A percentile compares a stretch with the other conserved stretches of the same genome.
phyloP scores from a whole-genome alignment of 2,329 filamentous ascomycete genomes.

The Claviceps fusiformis region DNA sequence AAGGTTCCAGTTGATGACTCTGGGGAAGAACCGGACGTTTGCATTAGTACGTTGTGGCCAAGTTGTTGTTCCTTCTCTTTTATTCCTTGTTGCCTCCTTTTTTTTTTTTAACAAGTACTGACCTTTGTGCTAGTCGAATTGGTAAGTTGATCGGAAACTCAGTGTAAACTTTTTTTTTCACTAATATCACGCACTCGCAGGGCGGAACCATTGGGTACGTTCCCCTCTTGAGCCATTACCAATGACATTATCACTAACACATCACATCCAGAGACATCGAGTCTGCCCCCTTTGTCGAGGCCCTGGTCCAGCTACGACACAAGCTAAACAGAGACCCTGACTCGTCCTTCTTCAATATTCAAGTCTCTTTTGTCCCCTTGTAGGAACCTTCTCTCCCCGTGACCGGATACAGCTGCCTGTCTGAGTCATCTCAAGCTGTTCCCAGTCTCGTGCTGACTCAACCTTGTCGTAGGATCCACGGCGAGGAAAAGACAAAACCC shows the following conservation, averaged over 20 bases:
- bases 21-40: slow-evolving; percentile 73
- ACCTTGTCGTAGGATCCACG: slow-evolving; percentile 19
- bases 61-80: not conserved
- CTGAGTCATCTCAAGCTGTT: not conserved
- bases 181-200: slow-evolving; percentile 13
- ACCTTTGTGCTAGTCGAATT: slow-evolving; percentile 19
- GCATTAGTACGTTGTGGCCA: slow-evolving; percentile 52
- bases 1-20: slow-evolving; percentile 78
- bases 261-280: slow-evolving; percentile 50
- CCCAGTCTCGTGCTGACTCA: not conserved
- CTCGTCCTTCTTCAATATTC: slow-evolving; percentile 70
- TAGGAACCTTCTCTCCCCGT: slow-evolving; percentile 3
- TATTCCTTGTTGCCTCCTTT: not conserved
- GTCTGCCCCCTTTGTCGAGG: slow-evolving; percentile 77
- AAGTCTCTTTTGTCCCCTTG: slow-evolving; percentile 76
- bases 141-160: slow-evolving; percentile 12
- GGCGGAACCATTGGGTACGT: slow-evolving; percentile 43
- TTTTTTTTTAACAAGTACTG: slow-evolving; percentile 4
- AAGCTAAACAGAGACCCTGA: slow-evolving; percentile 47
- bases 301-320: slow-evolving; percentile 64
- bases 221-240: not conserved
- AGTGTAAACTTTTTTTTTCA: not conserved
- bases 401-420: not conserved
- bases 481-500: slow-evolving; percentile 90
- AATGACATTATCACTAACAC: not conserved